phyloP scores from a whole-genome alignment of 495 filamentous ascomycete genomes.

The Evernia prunastri region DNA sequence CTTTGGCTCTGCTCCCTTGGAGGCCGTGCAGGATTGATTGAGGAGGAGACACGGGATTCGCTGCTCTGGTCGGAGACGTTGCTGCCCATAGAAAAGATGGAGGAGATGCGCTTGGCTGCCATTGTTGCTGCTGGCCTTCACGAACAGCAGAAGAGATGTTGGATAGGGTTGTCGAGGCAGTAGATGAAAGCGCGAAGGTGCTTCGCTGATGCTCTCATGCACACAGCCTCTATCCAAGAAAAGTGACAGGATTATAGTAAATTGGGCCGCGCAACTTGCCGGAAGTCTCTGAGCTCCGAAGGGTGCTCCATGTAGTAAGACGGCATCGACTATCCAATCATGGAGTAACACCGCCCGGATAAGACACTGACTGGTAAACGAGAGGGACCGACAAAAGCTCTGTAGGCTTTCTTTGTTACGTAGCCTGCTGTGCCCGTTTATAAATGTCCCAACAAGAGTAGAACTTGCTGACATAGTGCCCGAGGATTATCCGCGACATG shows the following conservation, averaged over 20 bases:
- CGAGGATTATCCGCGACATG: not conserved
- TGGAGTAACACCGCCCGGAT: not conserved
- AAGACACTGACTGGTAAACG: not conserved
- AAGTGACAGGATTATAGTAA: not conserved
- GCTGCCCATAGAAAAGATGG: conserved; percentile 23
- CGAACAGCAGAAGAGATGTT: not conserved
- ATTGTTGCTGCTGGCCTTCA: conserved; percentile 5
- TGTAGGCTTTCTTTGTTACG: not conserved
- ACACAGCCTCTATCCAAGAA: not conserved
- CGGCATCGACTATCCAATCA: not conserved
- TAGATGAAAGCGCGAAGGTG: not conserved
- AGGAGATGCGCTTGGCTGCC: conserved; percentile 22
- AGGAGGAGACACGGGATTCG: conserved; percentile 13
- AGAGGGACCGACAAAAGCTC: not conserved
- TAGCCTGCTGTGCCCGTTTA: not conserved
- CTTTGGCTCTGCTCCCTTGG: conserved; percentile 12
- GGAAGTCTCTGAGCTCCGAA: not conserved
- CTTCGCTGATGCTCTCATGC: not conserved
- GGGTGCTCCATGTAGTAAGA: conserved; percentile 3
- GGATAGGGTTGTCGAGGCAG: not conserved
- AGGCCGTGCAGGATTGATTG: conserved; percentile 12
- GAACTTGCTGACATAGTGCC: not conserved
- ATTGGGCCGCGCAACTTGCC: not conserved
- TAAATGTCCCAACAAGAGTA: not conserved
- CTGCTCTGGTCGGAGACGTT: conserved; percentile 23